Conservation (phyloP, 2,329 filamentous ascomycete genomes). For the Fusarium domesticum region DNA sequence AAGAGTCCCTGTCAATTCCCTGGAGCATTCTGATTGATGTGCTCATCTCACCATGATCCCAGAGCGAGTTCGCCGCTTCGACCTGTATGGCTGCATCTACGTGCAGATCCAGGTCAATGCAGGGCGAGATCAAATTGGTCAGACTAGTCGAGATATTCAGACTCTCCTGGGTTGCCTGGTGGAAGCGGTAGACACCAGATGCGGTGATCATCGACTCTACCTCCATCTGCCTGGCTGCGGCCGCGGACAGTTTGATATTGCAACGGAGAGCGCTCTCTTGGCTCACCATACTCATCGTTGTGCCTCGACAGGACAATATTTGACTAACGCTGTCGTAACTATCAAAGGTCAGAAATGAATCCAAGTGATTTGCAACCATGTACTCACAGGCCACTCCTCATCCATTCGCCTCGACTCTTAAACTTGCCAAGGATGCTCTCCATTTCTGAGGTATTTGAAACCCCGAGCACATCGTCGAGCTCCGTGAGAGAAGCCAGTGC, state of each 20-base stretch:
- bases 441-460: constrained; percentile 58
- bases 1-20: constrained; percentile 58
- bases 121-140: constrained; percentile 70
- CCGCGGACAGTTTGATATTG: constrained; percentile 57
- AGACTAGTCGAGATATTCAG: constrained; percentile 81
- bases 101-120: constrained; percentile 66
- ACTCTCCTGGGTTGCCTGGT: constrained; percentile 81
- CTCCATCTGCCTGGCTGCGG: constrained; percentile 67
- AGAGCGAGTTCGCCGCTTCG: constrained; percentile 85
- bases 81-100: constrained; percentile 75
- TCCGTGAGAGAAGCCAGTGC: constrained; percentile 74
- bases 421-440: constrained; percentile 62
- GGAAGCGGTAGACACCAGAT: constrained; percentile 72
- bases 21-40: constrained; percentile 88
- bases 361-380: neutral
- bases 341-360: constrained; percentile 13
- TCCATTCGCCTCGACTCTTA: constrained; percentile 67
- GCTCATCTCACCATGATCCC: constrained; percentile 89
- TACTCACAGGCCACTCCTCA: constrained; percentile 73
- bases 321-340: constrained; percentile 76
- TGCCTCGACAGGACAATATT: constrained; percentile 79
- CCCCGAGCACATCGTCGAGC: constrained; percentile 71
- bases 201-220: constrained; percentile 73
- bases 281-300: constrained; percentile 75
- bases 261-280: constrained; percentile 63